Evolutionary conservation across 352 stramenopile species (phyloP), one percentile per base, ranked within the genome.

Genomic region (Halophytophthora polymorphica): DNA sequence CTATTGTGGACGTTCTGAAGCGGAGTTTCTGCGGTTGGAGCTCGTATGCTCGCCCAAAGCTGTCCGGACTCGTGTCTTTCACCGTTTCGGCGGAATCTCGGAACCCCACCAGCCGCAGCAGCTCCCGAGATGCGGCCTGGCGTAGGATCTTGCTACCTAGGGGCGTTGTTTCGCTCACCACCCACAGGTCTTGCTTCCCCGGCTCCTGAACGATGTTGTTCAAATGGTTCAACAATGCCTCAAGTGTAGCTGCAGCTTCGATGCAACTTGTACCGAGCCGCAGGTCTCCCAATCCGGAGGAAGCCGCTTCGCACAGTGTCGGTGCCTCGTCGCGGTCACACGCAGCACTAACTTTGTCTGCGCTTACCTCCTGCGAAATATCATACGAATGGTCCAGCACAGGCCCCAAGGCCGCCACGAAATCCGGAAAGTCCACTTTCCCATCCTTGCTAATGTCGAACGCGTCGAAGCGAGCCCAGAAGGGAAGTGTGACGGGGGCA

Each of bases 361-460:
- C 54, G 25, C 19, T 45, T 52, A 48, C 56, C 5, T 33, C 22
- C 11, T 17, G 45, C 43, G 37, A 29, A 0, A 69, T 31, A 28
- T 85, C 75, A 35, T 75, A 86, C 0, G 62, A 38, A 45, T 87
- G 73, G 23, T 90, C 77, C 10, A 90, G 19, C 0, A 75, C 10
- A 6, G 77, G 76, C 1, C 76, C 72, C 0, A 90, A 31, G 2
- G 79, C 63, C 12, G 73, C 69, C 2, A 87, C 71, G 50, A 88
- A 86, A 38, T 88, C 79, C 0, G 49, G 29, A 13, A 86, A 58
- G 28, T 88, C 77, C 1, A 87, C 38, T 19, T 65, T 71, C 1
- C 48, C 66, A 48, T 88, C 71, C 3, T 71, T 65, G 2, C 71
- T 58, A 17, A 85, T 65, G 39, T 88, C 77, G 21, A 86, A 86